These are phyloP conservation scores for Eucalyptus paniculata DNA, from an alignment of 345 rosid species.

Conservation along the genomic window DNA sequence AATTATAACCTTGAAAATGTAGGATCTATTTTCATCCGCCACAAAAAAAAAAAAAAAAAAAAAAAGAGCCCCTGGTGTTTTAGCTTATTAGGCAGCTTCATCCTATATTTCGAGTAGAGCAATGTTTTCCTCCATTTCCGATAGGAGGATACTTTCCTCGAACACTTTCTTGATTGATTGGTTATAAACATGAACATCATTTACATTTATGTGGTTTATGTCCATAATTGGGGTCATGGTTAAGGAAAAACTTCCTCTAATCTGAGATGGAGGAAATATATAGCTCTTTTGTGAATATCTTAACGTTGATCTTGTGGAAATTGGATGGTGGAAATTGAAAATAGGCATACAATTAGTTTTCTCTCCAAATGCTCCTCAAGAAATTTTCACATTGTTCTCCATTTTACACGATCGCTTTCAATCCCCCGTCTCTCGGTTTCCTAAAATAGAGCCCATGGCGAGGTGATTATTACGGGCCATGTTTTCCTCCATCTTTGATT, in stretches of 20 bases:
- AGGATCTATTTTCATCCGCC: not conserved
- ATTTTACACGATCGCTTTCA: no score
- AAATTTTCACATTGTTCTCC: not conserved
- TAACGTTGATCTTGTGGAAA: not conserved
- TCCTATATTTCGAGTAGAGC: not conserved
- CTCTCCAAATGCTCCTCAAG: not conserved
- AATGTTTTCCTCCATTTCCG: not conserved
- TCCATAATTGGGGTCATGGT: not conserved
- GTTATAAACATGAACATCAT: not conserved
- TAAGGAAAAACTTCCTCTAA: not conserved
- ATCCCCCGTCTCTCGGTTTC: not conserved
- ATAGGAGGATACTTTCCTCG: not conserved
- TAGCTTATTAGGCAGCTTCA: not conserved
- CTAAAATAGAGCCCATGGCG: not conserved
- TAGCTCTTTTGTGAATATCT: not conserved
- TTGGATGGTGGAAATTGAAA: not conserved
- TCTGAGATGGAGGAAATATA: not conserved
- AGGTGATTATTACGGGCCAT: not conserved
- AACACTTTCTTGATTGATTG: not conserved
- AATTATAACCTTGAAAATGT: not conserved
- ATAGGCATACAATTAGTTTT: not conserved
- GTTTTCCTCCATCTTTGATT: not conserved
- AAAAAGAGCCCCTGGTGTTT: not conserved
- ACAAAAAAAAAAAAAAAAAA: not conserved
- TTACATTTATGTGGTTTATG: not conserved